A percentile compares a stretch with the other conserved stretches of the same genome.
phyloP scores from a whole-genome alignment of 495 filamentous ascomycete genomes.

The Pyrenula massariospora region DNA sequence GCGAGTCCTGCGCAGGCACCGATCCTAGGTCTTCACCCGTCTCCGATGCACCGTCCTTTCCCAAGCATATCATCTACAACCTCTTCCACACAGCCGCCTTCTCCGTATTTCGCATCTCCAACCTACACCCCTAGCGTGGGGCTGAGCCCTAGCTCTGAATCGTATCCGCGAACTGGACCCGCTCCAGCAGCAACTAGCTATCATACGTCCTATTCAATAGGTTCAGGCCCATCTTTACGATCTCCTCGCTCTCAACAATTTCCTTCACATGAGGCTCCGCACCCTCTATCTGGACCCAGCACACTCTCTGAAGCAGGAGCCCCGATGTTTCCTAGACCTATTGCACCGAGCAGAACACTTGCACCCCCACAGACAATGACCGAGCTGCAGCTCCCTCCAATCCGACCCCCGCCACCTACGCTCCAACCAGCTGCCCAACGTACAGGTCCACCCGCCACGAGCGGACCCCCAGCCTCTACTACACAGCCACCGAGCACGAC shows the following conservation, averaged over 20 bases:
- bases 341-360: background rate
- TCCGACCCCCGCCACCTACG: background rate
- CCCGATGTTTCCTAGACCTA: background rate
- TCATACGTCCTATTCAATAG: background rate
- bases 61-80: background rate
- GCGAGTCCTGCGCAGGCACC: background rate
- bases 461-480: background rate
- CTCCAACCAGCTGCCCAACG: background rate
- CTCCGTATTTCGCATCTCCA: background rate
- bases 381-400: background rate
- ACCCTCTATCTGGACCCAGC: background rate
- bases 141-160: background rate
- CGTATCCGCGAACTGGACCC: background rate
- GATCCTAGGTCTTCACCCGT: background rate
- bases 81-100: background rate
- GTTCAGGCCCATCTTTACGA: background rate
- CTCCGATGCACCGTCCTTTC: background rate
- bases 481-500: background rate
- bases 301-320: background rate
- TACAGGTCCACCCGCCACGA: background rate
- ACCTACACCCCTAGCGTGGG: background rate
- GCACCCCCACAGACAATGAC: background rate
- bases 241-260: background rate
- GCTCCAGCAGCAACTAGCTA: background rate
- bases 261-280: background rate